These are phyloP conservation scores for Termitomyces sp. DNA, from an alignment of 768 basidiomycete genomes.

Conservation along the genomic window DNA sequence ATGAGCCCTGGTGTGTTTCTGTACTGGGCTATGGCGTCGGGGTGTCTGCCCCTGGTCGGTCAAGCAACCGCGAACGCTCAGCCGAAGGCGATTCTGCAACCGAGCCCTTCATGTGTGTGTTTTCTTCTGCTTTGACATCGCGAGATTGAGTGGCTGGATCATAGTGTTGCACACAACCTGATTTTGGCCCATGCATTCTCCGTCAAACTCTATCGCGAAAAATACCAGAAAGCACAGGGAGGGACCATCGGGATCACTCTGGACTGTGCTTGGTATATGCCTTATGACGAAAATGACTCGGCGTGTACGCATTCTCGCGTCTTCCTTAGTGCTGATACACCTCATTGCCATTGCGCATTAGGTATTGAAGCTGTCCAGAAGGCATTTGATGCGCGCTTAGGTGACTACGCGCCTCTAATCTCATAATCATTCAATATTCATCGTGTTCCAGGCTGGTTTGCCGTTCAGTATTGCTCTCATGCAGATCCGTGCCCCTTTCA, in stretches of 20 bases:
- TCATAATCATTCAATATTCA: background rate
- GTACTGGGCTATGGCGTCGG: slow-evolving; percentile 62
- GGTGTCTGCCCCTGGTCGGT: slow-evolving; percentile 64
- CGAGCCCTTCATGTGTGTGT: slow-evolving; percentile 58
- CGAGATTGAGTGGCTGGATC: background rate
- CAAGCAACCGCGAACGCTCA: slow-evolving; percentile 51
- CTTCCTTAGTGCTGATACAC: background rate
- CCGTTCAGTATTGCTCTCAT: slow-evolving; percentile 21
- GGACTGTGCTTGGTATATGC: slow-evolving; percentile 61
- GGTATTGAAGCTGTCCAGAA: slow-evolving; percentile 59
- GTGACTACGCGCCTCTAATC: slow-evolving; percentile 24
- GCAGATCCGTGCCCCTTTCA: slow-evolving; percentile 1
- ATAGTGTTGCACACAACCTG: slow-evolving; percentile 61
- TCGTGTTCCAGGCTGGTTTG: slow-evolving; percentile 34
- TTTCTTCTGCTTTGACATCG: background rate
- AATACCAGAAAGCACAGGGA: slow-evolving; percentile 47
- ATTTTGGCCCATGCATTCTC: slow-evolving; percentile 68
- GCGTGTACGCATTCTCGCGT: slow-evolving; percentile 38
- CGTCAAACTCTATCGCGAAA: slow-evolving; percentile 55
- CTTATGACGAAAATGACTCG: slow-evolving; percentile 53
- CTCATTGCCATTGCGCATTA: slow-evolving; percentile 18
- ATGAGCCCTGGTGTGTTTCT: slow-evolving; percentile 69
- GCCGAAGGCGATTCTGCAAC: slow-evolving; percentile 53
- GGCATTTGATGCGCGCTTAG: slow-evolving; percentile 58
- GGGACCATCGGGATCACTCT: slow-evolving; percentile 72